These are phyloP conservation scores for Gaertneriomyces semiglobifer DNA, from an alignment of 192 early-diverging fungal species.

Conservation along the genomic window DNA sequence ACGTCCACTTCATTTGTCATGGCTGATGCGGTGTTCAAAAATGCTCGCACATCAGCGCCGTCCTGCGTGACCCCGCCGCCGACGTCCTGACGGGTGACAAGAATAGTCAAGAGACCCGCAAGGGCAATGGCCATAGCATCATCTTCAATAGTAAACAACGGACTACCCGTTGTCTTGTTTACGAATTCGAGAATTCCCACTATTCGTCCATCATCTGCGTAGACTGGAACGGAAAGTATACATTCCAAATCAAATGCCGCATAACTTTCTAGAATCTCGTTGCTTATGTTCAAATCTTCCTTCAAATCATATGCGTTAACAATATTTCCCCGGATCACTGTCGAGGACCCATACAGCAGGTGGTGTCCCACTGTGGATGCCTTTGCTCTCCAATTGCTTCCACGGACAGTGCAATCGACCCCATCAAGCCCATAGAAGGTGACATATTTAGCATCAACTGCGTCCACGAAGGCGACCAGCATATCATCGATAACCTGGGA, in stretches of 20 bases:
- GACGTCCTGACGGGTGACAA: slow-evolving; percentile 14
- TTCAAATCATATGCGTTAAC: slow-evolving; percentile 49
- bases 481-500: slow-evolving; percentile 24
- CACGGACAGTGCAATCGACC: slow-evolving; percentile 19
- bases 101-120: slow-evolving; percentile 38
- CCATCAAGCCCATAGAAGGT: slow-evolving; percentile 37
- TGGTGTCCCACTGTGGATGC: no score
- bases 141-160: slow-evolving; percentile 53
- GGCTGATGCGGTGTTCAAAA: slow-evolving; percentile 46
- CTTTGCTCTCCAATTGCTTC: slow-evolving; percentile 27
- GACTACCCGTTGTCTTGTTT: slow-evolving; percentile 39
- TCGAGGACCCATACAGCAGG: neutral
- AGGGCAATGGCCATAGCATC: slow-evolving; percentile 41
- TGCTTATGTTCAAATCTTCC: slow-evolving; percentile 40
- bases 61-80: slow-evolving; percentile 19
- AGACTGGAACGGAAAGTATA: slow-evolving; percentile 42
- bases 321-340: slow-evolving; percentile 39
- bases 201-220: slow-evolving; percentile 21
- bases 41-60: slow-evolving; percentile 41
- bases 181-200: slow-evolving; percentile 47
- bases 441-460: slow-evolving; percentile 28
- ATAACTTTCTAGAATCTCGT: slow-evolving; percentile 35
- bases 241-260: slow-evolving; percentile 38
- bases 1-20: slow-evolving; percentile 47
- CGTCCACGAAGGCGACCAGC: slow-evolving; percentile 22